A percentile compares a stretch with the other conserved stretches of the same genome.
Evolutionary conservation across 305 asterid genomes (phyloP).

Genomic region (Striga hermonthica): DNA sequence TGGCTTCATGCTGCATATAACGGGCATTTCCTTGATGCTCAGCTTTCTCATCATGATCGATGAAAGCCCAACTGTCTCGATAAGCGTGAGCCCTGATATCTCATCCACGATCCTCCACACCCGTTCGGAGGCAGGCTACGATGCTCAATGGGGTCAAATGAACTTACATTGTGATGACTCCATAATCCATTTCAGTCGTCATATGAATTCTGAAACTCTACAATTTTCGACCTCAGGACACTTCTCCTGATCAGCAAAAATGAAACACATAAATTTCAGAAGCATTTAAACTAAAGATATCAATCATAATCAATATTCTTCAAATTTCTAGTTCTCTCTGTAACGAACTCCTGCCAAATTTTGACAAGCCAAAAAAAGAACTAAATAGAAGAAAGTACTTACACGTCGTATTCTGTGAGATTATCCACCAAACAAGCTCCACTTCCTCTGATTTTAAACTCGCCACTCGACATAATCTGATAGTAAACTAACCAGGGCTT

Average conservation of each 20-base stretch:
- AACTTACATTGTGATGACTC: conserved; percentile 46
- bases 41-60: conserved; percentile 53
- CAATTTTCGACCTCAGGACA: background rate
- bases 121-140: conserved; percentile 69
- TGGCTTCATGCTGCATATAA: conserved; percentile 50
- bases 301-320: background rate
- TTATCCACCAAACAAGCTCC: conserved; percentile 29
- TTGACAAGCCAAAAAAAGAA: too few species aligned
- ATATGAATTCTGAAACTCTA: conserved; percentile 27
- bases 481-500: conserved; percentile 87
- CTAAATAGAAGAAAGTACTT: too few species aligned
- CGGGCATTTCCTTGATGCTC: conserved; percentile 50
- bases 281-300: background rate
- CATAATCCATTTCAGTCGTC: conserved; percentile 29
- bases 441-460: conserved; percentile 23
- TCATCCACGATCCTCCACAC: conserved; percentile 61
- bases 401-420: conserved; percentile 34
- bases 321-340: too few species aligned
- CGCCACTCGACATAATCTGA: conserved; percentile 60
- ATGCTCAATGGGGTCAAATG: conserved; percentile 68
- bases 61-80: conserved; percentile 50
- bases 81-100: conserved; percentile 55
- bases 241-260: conserved; percentile 34
- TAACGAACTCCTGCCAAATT: background rate
- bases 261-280: conserved; percentile 12